These are phyloP conservation scores for Fusarium tuaranense DNA, from an alignment of 2,329 filamentous ascomycete species.

Conservation along the genomic window DNA sequence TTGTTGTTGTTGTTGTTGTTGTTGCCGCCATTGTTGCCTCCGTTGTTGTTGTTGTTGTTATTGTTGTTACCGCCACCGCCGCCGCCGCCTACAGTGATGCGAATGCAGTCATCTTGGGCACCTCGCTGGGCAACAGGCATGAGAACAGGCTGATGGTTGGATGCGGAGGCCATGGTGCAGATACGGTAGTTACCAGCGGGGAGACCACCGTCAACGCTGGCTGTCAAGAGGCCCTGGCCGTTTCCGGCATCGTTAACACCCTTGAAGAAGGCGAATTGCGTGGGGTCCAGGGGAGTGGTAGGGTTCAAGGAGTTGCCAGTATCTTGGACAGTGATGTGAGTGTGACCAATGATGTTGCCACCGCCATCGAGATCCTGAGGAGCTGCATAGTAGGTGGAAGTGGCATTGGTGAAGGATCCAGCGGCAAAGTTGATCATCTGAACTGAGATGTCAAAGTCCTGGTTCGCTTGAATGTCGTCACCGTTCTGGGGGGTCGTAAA, in stretches of 20 bases:
- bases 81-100: constrained; percentile 63
- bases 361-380: constrained; percentile 63
- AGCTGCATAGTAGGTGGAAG: constrained; percentile 70
- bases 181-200: constrained; percentile 73
- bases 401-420: constrained; percentile 72
- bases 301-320: constrained; percentile 64
- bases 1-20: constrained; percentile 28
- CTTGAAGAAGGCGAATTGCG: constrained; percentile 72
- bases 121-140: constrained; percentile 77
- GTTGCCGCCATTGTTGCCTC: constrained; percentile 29
- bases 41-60: constrained; percentile 26
- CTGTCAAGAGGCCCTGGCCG: constrained; percentile 64
- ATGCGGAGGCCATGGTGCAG: constrained; percentile 72
- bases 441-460: constrained; percentile 65
- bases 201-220: constrained; percentile 68
- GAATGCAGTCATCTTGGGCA: constrained; percentile 73
- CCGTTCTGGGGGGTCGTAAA: constrained; percentile 65
- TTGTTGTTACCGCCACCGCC: constrained; percentile 31
- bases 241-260: constrained; percentile 73
- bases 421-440: constrained; percentile 65
- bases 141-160: constrained; percentile 74
- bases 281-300: constrained; percentile 62
- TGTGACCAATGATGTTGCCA: constrained; percentile 68
- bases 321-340: constrained; percentile 69
- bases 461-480: constrained; percentile 59